Conservation (phyloP, 768 basidiomycete genomes). For the Pisolithus microcarpus region DNA sequence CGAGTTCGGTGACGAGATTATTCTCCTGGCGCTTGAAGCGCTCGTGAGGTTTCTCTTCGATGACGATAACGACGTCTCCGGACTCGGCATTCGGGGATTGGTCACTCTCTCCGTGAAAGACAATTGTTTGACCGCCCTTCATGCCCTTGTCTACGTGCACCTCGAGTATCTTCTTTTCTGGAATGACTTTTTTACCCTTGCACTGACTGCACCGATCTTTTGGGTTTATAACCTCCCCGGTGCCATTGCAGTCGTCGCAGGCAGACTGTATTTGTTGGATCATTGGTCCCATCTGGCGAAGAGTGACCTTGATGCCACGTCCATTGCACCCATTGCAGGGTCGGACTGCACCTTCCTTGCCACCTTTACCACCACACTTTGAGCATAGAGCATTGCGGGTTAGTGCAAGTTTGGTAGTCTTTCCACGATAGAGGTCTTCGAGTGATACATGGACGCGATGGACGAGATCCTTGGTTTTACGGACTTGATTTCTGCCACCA, state of each 20-base stretch:
- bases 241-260: conserved; percentile 88
- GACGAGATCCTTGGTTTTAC: conserved; percentile 96
- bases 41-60: conserved; percentile 90
- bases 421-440: conserved; percentile 98
- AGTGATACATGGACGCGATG: conserved; percentile 95
- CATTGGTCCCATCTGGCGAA: conserved; percentile 99
- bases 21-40: conserved; percentile 84
- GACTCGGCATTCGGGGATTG: conserved; percentile 84
- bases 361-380: conserved; percentile 94
- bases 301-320: conserved; percentile 82
- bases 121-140: conserved; percentile 88
- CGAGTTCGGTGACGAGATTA: conserved; percentile 79
- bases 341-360: conserved; percentile 93
- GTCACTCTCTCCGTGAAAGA: conserved; percentile 86
- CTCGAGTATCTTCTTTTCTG: conserved; percentile 95
- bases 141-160: conserved; percentile 98
- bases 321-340: conserved; percentile 73
- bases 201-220: conserved; percentile 91
- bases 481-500: conserved; percentile 64
- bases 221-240: conserved; percentile 90
- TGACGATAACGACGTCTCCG: conserved; percentile 90
- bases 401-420: conserved; percentile 94
- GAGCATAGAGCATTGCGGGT: conserved; percentile 91
- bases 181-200: conserved; percentile 90
- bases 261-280: conserved; percentile 97